Evolutionary conservation across 352 stramenopile genomes (phyloP).

Genomic region (Stephanocyclus meneghinianus): DNA sequence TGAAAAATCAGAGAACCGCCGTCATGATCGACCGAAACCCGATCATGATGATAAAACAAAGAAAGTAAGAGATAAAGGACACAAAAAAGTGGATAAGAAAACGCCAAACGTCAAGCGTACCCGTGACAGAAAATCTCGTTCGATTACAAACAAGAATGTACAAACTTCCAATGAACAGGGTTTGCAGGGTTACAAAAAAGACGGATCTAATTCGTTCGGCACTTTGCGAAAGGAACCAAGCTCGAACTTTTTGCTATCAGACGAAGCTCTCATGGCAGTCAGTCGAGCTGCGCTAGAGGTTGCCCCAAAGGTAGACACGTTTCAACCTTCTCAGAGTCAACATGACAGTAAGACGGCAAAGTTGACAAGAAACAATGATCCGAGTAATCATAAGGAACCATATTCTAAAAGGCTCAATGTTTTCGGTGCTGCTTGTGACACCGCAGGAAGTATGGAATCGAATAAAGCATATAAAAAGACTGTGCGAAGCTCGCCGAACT

Average conservation of each 20-base stretch:
- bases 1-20: neutral
- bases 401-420: too few relatives aligned
- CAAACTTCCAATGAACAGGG: neutral
- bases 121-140: neutral
- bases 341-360: neutral
- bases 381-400: too few relatives aligned
- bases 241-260: slow-evolving; percentile 6
- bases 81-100: neutral
- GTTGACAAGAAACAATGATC: neutral
- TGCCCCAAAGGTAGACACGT: neutral
- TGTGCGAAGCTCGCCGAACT: neutral
- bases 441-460: neutral
- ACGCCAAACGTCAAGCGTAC: neutral
- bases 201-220: neutral
- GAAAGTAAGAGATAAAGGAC: neutral
- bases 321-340: neutral
- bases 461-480: neutral
- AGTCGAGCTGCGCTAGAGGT: slow-evolving; percentile 18
- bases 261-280: slow-evolving; percentile 15
- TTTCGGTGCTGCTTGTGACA: neutral
- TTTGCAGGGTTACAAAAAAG: neutral
- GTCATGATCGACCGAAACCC: neutral
- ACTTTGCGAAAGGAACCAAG: neutral
- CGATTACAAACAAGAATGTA: neutral
- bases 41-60: neutral